Conservation (phyloP, 2,329 filamentous ascomycete genomes). For the Alternaria triticimaculans region DNA sequence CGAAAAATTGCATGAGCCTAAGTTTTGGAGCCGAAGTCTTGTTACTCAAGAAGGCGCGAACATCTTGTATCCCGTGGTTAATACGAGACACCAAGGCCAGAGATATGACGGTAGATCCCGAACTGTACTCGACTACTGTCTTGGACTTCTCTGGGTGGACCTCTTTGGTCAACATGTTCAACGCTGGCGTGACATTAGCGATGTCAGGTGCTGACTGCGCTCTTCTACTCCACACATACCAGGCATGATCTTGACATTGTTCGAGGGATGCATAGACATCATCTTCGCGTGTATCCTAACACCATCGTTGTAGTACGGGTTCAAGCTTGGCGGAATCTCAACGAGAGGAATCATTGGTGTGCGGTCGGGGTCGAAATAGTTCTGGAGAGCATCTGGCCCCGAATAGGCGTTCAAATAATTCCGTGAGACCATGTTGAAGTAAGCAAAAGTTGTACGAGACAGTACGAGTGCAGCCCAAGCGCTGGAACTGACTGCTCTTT, state of each 20-base stretch:
- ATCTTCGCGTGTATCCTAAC: slow-evolving; percentile 71
- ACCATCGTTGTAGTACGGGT: slow-evolving; percentile 64
- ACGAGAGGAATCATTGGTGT: slow-evolving; percentile 67
- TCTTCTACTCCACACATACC: slow-evolving; percentile 43
- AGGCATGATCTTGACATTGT: slow-evolving; percentile 70
- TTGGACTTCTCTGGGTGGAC: slow-evolving; percentile 20
- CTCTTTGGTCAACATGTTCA: slow-evolving; percentile 27
- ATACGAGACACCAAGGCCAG: slow-evolving; percentile 28
- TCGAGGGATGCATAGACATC: slow-evolving; percentile 69
- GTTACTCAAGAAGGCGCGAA: slow-evolving; percentile 27
- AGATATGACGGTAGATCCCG: slow-evolving; percentile 31
- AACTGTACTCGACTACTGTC: slow-evolving; percentile 29
- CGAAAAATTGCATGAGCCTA: slow-evolving; percentile 31
- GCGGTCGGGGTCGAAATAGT: slow-evolving; percentile 66
- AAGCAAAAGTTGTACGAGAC: not conserved
- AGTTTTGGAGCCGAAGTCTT: slow-evolving; percentile 27
- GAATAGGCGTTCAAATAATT: slow-evolving; percentile 60
- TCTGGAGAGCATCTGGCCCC: slow-evolving; percentile 62
- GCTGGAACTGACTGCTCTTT: not conserved
- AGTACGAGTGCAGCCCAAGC: not conserved
- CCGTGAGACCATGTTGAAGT: slow-evolving; percentile 11
- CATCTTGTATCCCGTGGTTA: slow-evolving; percentile 25
- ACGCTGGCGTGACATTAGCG: slow-evolving; percentile 5
- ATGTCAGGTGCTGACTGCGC: not conserved
- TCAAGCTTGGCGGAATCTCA: slow-evolving; percentile 64